Percentiles rank a stretch among this genome's conserved stretches.
phyloP scores from a whole-genome alignment of 352 stramenopile species.

The Pythium dissimile region DNA sequence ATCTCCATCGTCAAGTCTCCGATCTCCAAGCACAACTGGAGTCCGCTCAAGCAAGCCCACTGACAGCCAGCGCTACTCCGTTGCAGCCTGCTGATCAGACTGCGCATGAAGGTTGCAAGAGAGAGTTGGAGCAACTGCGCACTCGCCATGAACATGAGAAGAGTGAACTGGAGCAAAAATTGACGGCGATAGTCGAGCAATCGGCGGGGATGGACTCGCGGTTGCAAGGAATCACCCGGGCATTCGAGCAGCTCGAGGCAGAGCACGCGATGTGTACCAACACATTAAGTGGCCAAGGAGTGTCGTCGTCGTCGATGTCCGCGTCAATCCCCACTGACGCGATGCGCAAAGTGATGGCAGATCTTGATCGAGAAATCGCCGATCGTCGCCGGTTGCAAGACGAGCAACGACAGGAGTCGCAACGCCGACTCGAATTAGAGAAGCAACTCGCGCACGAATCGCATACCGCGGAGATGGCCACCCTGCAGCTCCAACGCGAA shows the following conservation, averaged over 20 bases:
- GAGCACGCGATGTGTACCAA: constrained; percentile 30
- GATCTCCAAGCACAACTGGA: constrained; percentile 12
- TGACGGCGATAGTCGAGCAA: constrained; percentile 27
- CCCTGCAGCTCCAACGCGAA: constrained; percentile 30
- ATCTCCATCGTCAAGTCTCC: constrained; percentile 38
- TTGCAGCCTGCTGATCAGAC: too few species aligned
- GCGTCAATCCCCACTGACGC: constrained; percentile 3
- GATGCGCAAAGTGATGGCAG: constrained; percentile 26
- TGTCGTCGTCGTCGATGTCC: not conserved
- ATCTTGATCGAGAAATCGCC: constrained; percentile 33
- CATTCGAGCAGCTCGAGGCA: constrained; percentile 48
- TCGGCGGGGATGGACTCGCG: constrained; percentile 36
- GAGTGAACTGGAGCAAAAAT: constrained; percentile 27
- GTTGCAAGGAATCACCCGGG: constrained; percentile 41
- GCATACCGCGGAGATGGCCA: constrained; percentile 30
- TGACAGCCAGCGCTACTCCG: not conserved
- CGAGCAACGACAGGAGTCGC: constrained; percentile 12
- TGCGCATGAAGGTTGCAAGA: too few species aligned
- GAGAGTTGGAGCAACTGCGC: constrained; percentile 1
- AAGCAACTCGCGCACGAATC: constrained; percentile 21
- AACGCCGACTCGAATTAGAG: constrained; percentile 24
- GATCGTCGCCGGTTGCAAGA: constrained; percentile 20
- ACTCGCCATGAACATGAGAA: constrained; percentile 28
- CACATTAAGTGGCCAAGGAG: not conserved
- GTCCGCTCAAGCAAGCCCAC: not conserved